Evolutionary conservation across 148 eudicot genomes (phyloP), one percentile per base, ranked within the genome.

Genomic region (Suaeda aralocaspica): DNA sequence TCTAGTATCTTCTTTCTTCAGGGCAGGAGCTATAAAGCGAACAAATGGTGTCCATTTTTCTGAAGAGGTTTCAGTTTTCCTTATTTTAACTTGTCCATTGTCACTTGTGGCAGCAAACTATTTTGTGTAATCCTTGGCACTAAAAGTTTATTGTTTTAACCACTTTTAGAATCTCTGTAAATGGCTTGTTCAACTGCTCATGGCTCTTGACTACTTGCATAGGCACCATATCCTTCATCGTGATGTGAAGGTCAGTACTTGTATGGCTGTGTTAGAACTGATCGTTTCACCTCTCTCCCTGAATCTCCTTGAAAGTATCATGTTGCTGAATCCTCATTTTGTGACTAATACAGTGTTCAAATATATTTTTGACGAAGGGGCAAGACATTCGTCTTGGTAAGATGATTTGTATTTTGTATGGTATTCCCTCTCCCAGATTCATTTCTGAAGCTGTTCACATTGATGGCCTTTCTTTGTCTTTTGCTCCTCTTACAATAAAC

Each of bases 181-280:
- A 76, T 94, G 99, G 99, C 96, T 94, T 77, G 97, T 91, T 71
- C 97, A 94, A 76, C 86, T 94, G 67, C 82, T 94, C 28, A 84
- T 91, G 93, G 99, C 99, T 3, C 96, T 94, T 36, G 89, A 94
- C 73, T 94, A 94, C 76, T 84, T 94, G 72, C 99, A 94, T 75
- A 78, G 4, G 44, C 89, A 84, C 74, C 97, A 91, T 80, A 81
- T 94, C 76, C 99, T 94, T 78, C 99, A 94, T 76, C 97, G 97
- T 31, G 99, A 94, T 81, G 97, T 94, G 59, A 94, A 94, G 97
- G 99, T 89, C 33, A 72, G 76, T 72, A 56, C 26, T 34, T 62
- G 21, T 64, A 25, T 52, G 24, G 12, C 45, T 58, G 26, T 33
- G 52, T 64, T 24, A 34, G 59, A 52, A 48, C 31, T 11, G 22